phyloP scores from a whole-genome alignment of 2,329 filamentous ascomycete genomes.

The Penicillium fuscoglaucum region DNA sequence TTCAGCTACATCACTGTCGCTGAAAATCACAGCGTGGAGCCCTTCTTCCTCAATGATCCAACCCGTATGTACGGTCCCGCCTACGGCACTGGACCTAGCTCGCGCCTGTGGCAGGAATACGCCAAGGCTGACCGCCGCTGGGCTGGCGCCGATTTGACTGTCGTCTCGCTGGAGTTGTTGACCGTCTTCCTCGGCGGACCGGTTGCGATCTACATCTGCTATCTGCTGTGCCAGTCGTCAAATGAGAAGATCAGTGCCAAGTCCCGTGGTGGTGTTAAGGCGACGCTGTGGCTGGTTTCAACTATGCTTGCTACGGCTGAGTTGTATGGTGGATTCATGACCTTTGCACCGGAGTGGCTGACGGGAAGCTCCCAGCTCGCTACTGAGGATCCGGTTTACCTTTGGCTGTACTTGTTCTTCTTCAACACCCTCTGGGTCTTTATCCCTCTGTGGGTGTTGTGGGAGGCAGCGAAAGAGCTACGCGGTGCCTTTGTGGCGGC shows the following conservation, averaged over 20 bases:
- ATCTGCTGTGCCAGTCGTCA: constrained; percentile 45
- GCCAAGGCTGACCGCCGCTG: constrained; percentile 64
- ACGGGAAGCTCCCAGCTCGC: constrained; percentile 59
- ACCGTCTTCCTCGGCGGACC: constrained; percentile 62
- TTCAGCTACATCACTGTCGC: constrained; percentile 60
- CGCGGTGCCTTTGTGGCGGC: constrained; percentile 37
- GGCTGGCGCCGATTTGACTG: constrained; percentile 59
- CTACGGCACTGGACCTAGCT: constrained; percentile 56
- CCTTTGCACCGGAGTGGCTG: constrained; percentile 66
- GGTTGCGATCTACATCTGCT: constrained; percentile 59
- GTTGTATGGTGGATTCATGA: constrained; percentile 65
- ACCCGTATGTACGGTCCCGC: constrained; percentile 60
- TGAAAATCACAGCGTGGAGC: constrained; percentile 31
- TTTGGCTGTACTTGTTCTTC: constrained; percentile 64
- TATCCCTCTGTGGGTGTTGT: constrained; percentile 59
- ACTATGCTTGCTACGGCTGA: constrained; percentile 61
- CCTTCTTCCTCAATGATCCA: constrained; percentile 55
- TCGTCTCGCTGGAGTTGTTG: constrained; percentile 61
- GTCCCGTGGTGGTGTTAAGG: constrained; percentile 30
- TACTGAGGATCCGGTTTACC: constrained; percentile 60
- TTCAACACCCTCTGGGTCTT: constrained; percentile 66
- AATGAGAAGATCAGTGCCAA: constrained; percentile 16
- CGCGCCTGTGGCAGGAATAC: constrained; percentile 65
- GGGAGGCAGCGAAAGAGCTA: constrained; percentile 52
- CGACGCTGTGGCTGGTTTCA: constrained; percentile 57